Evolutionary conservation across 495 filamentous ascomycete species (phyloP).

Genomic region (Trichoderma gamsii): DNA sequence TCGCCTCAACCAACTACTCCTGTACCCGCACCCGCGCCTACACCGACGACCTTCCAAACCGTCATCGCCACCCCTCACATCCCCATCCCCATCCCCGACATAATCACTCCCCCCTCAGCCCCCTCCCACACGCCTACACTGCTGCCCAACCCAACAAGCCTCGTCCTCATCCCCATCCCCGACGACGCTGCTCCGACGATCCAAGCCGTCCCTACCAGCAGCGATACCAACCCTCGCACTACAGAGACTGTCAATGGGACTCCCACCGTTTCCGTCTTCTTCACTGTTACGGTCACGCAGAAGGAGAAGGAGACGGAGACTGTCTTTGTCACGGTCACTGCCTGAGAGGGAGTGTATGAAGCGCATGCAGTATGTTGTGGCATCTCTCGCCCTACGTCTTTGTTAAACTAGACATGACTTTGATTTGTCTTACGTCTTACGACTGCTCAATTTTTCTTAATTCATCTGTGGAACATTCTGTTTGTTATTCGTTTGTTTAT

Average conservation of each 20-base stretch:
- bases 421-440: background rate
- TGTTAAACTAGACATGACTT: background rate
- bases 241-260: background rate
- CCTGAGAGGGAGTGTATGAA: background rate
- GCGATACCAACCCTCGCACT: background rate
- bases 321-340: background rate
- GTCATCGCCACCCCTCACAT: background rate
- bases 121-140: background rate
- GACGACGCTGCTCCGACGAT: background rate
- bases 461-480: background rate
- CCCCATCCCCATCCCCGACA: background rate
- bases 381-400: background rate
- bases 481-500: background rate
- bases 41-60: slow-evolving; percentile 2
- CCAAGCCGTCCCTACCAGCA: background rate
- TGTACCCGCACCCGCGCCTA: background rate
- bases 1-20: background rate
- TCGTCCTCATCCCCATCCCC: slow-evolving; percentile 6
- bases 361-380: background rate
- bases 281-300: slow-evolving; percentile 14
- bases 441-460: background rate
- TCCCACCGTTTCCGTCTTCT: slow-evolving; percentile 4
- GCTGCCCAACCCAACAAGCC: background rate
- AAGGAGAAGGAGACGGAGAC: slow-evolving; percentile 10
- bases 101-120: background rate